A percentile compares a stretch with the other conserved stretches of the same genome.
Conservation (phyloP, 1,284 basidiomycete species). For the Hypsizygus ulmarius region DNA sequence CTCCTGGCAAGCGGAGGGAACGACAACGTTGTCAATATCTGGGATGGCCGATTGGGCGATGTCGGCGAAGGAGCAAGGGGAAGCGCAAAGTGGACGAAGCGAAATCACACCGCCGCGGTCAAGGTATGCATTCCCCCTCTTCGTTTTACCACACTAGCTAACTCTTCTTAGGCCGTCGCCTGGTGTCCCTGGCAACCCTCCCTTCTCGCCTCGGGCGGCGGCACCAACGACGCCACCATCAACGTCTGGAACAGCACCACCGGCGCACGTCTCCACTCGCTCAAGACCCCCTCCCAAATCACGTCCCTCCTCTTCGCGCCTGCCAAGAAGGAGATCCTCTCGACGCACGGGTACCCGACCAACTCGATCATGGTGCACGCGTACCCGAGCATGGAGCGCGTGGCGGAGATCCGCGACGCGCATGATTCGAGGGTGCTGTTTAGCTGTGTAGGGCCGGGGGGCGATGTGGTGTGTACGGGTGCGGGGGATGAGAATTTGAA, state of each 20-base stretch:
- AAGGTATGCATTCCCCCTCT: conserved; percentile 52
- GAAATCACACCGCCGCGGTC: conserved; percentile 92
- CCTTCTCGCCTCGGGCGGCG: conserved; percentile 91
- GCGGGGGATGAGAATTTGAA: conserved; percentile 94
- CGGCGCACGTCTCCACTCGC: conserved; percentile 81
- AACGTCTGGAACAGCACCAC: conserved; percentile 93
- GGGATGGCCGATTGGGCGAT: conserved; percentile 82
- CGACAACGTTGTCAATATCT: conserved; percentile 95
- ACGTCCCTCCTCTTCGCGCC: conserved; percentile 90
- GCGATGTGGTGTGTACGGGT: conserved; percentile 86
- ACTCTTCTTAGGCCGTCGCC: conserved; percentile 68
- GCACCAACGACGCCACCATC: conserved; percentile 91
- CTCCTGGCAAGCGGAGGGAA: conserved; percentile 93
- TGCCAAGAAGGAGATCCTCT: conserved; percentile 88
- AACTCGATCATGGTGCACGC: conserved; percentile 68
- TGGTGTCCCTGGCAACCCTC: conserved; percentile 98
- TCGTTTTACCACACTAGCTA: neutral
- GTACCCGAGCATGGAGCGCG: conserved; percentile 69
- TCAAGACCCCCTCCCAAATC: conserved; percentile 86
- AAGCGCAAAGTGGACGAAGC: conserved; percentile 85
- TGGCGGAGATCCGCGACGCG: conserved; percentile 88
- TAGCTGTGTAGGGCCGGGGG: conserved; percentile 82
- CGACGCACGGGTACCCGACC: conserved; percentile 91
- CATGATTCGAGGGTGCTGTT: conserved; percentile 90
- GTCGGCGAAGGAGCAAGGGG: conserved; percentile 59